A percentile compares a stretch with the other conserved stretches of the same genome.
Evolutionary conservation across 2,329 filamentous ascomycete genomes (phyloP).

Genomic region (Neoarthrinium moseri): DNA sequence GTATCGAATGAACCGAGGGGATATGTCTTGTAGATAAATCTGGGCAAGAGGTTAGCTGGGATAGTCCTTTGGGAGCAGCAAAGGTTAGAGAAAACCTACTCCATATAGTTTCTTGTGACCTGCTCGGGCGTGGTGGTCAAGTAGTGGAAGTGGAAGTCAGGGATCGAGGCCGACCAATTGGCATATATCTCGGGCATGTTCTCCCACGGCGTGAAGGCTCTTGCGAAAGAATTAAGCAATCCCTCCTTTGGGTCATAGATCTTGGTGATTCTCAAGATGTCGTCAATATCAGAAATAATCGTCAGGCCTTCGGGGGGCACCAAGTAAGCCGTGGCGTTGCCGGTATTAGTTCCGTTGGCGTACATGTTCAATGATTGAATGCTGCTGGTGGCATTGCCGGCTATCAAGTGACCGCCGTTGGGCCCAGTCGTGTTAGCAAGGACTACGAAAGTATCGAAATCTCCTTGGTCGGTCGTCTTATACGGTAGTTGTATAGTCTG

Average conservation of each 20-base stretch:
- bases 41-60: constrained; percentile 9
- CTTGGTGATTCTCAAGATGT: constrained; percentile 77
- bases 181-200: constrained; percentile 80
- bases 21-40: constrained; percentile 74
- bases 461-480: constrained; percentile 64
- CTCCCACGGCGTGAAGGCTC: constrained; percentile 68
- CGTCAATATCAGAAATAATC: constrained; percentile 75
- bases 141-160: constrained; percentile 77
- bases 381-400: constrained; percentile 62
- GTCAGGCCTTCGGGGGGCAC: constrained; percentile 70
- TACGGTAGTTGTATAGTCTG: constrained; percentile 65
- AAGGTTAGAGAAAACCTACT: constrained; percentile 31
- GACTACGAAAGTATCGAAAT: constrained; percentile 70
- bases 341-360: constrained; percentile 61
- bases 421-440: constrained; percentile 57
- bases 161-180: constrained; percentile 68
- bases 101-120: constrained; percentile 75
- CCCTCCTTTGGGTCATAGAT: constrained; percentile 76
- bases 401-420: constrained; percentile 46
- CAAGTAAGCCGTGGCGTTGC: constrained; percentile 75
- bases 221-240: constrained; percentile 69
- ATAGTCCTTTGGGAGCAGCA: neutral
- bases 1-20: constrained; percentile 77
- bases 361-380: constrained; percentile 71
- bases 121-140: constrained; percentile 80